Evolutionary conservation across 2,329 filamentous ascomycete species (phyloP).

Genomic region (Talaromyces sp.): DNA sequence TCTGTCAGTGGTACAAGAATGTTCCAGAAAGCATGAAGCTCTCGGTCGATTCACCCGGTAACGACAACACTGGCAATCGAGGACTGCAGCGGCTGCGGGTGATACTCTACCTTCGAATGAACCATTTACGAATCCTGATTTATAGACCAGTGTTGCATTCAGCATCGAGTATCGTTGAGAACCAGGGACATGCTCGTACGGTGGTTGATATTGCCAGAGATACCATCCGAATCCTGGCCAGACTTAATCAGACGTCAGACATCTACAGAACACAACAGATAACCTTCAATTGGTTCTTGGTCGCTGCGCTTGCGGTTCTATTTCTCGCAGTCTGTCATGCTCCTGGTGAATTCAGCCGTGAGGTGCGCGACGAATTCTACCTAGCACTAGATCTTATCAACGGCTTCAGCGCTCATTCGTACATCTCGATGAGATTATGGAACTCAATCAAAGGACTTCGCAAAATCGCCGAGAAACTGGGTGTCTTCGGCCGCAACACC

Average conservation of each 20-base stretch:
- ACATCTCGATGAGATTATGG: slow-evolving; percentile 63
- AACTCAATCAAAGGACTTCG: slow-evolving; percentile 64
- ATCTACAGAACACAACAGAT: slow-evolving; percentile 64
- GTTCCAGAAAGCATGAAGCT: slow-evolving; percentile 66
- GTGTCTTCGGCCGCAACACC: slow-evolving; percentile 47
- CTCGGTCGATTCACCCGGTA: slow-evolving; percentile 52
- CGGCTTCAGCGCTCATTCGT: slow-evolving; percentile 61
- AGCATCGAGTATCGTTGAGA: slow-evolving; percentile 75
- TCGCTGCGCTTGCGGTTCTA: slow-evolving; percentile 62
- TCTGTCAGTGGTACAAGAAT: slow-evolving; percentile 80
- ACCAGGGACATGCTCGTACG: slow-evolving; percentile 69
- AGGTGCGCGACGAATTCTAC: slow-evolving; percentile 66
- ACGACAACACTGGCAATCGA: slow-evolving; percentile 56
- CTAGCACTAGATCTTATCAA: slow-evolving; percentile 65
- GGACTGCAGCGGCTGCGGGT: slow-evolving; percentile 73
- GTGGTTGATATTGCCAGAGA: slow-evolving; percentile 66
- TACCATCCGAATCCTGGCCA: slow-evolving; percentile 60
- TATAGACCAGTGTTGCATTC: slow-evolving; percentile 86
- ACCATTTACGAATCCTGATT: slow-evolving; percentile 86
- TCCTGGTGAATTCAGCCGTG: slow-evolving; percentile 58
- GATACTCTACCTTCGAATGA: slow-evolving; percentile 80
- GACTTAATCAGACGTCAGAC: slow-evolving; percentile 61
- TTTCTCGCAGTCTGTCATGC: slow-evolving; percentile 66
- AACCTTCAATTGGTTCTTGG: slow-evolving; percentile 66
- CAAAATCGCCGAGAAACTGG: slow-evolving; percentile 61